phyloP scores from a whole-genome alignment of 768 basidiomycete genomes.

The Tylopilus cervinicoccineus region DNA sequence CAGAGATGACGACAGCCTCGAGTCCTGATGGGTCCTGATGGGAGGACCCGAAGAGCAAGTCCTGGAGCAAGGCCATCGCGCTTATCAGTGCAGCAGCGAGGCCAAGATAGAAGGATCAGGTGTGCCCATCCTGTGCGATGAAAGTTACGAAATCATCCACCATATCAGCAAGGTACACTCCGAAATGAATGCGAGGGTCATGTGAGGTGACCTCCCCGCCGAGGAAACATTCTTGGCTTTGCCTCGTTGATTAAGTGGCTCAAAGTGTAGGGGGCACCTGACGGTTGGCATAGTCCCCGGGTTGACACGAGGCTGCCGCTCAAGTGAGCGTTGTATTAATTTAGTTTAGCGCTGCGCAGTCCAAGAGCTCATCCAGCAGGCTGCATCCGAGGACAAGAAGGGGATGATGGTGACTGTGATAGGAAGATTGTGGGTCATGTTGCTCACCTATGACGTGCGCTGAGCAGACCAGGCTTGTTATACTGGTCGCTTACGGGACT shows the following conservation, averaged over 20 bases:
- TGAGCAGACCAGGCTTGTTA: slow-evolving; percentile 93
- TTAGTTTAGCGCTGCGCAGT: neutral
- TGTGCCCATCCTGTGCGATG: slow-evolving; percentile 4
- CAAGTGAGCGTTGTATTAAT: slow-evolving; percentile 7
- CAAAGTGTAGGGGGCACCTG: slow-evolving; percentile 5
- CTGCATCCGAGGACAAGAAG: neutral
- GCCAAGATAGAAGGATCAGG: slow-evolving; percentile 15
- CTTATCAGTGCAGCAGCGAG: slow-evolving; percentile 9
- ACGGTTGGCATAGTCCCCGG: slow-evolving; percentile 1
- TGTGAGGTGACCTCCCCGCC: slow-evolving; percentile 12
- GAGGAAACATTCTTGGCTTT: slow-evolving; percentile 3
- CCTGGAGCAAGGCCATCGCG: slow-evolving; percentile 7
- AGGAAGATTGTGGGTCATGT: neutral
- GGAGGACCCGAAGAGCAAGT: slow-evolving; percentile 6
- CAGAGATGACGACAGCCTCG: slow-evolving; percentile 6
- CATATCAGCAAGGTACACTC: slow-evolving; percentile 11
- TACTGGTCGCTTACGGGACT: slow-evolving; percentile 96
- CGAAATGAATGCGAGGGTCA: slow-evolving; percentile 6
- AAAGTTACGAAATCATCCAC: slow-evolving; percentile 4
- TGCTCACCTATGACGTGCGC: slow-evolving; percentile 82
- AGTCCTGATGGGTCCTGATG: slow-evolving; percentile 1
- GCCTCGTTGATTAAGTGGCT: neutral
- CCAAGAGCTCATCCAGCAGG: slow-evolving; percentile 1
- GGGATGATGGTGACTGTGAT: neutral
- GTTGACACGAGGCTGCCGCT: slow-evolving; percentile 20